Conservation (phyloP, 1,284 basidiomycete species). For the Ganoderma lingzhi region DNA sequence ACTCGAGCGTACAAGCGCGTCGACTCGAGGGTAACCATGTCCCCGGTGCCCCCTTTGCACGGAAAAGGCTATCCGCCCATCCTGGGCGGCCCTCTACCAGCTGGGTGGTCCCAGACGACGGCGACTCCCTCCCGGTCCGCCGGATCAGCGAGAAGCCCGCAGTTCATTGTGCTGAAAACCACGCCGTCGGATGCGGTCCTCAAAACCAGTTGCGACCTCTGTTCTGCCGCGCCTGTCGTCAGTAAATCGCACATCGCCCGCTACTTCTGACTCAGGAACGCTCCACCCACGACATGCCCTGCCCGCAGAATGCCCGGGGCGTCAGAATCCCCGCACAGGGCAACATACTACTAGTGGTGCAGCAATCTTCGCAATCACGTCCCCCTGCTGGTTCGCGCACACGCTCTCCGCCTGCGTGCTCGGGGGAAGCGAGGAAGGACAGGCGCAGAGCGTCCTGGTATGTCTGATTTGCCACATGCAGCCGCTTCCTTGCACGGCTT, state of each 20-base stretch:
- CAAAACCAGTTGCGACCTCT: background rate
- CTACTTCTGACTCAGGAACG: background rate
- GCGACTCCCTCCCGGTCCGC: constrained; percentile 13
- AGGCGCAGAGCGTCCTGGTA: constrained; percentile 4
- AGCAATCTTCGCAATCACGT: constrained; percentile 4
- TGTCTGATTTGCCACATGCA: constrained; percentile 14
- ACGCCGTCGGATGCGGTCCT: background rate
- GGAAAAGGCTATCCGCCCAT: background rate
- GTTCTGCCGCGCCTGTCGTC: background rate
- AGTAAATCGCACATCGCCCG: constrained; percentile 1
- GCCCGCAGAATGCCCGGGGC: constrained; percentile 1
- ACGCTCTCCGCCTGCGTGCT: constrained; percentile 12
- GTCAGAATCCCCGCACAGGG: constrained; percentile 11
- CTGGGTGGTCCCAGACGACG: background rate
- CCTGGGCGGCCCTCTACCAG: background rate
- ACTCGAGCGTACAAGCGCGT: constrained; percentile 9
- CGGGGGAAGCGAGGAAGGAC: constrained; percentile 10
- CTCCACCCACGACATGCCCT: background rate
- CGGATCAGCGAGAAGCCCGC: constrained; percentile 17
- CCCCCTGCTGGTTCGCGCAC: background rate
- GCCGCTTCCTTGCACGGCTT: constrained; percentile 11
- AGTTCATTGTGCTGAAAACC: background rate
- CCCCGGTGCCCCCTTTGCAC: background rate
- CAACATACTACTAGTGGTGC: background rate
- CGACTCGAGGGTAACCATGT: background rate